Evolutionary conservation across 2,329 filamentous ascomycete genomes (phyloP).

Genomic region (Verticillium nubilum): DNA sequence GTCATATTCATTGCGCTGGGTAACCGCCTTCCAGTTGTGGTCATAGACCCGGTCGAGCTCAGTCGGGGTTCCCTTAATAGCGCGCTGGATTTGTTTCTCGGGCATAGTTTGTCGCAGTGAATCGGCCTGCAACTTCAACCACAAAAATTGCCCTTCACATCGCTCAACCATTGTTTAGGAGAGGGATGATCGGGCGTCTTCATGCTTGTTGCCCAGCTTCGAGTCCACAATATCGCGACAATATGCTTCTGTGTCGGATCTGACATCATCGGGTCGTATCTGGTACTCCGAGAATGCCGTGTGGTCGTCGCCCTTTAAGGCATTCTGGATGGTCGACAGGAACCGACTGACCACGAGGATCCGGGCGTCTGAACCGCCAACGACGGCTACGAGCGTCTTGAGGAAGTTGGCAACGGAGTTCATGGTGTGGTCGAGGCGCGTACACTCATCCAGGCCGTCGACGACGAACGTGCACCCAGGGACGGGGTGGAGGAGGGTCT

Average conservation of each 20-base stretch:
- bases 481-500: conserved; percentile 2
- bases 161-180: conserved; percentile 17
- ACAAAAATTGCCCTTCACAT: conserved; percentile 28
- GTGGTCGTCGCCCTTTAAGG: neutral
- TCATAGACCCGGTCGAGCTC: conserved; percentile 24
- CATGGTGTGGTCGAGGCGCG: neutral
- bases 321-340: conserved; percentile 17
- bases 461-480: conserved; percentile 17
- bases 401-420: conserved; percentile 14
- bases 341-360: conserved; percentile 21
- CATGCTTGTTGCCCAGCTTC: conserved; percentile 20
- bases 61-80: conserved; percentile 19
- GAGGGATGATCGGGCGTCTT: conserved; percentile 9
- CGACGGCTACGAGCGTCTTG: conserved; percentile 1
- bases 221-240: conserved; percentile 20
- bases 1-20: conserved; percentile 3
- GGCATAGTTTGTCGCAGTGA: conserved; percentile 18
- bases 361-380: conserved; percentile 4
- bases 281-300: conserved; percentile 8
- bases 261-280: conserved; percentile 16
- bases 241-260: conserved; percentile 15
- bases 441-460: conserved; percentile 28
- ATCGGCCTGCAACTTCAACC: conserved; percentile 22
- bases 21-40: conserved; percentile 21
- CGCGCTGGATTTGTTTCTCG: conserved; percentile 19